Evolutionary conservation across 2,329 filamentous ascomycete species (phyloP), one percentile per base, ranked within the genome.

Genomic region (Torrubiellomyces zombiae): DNA sequence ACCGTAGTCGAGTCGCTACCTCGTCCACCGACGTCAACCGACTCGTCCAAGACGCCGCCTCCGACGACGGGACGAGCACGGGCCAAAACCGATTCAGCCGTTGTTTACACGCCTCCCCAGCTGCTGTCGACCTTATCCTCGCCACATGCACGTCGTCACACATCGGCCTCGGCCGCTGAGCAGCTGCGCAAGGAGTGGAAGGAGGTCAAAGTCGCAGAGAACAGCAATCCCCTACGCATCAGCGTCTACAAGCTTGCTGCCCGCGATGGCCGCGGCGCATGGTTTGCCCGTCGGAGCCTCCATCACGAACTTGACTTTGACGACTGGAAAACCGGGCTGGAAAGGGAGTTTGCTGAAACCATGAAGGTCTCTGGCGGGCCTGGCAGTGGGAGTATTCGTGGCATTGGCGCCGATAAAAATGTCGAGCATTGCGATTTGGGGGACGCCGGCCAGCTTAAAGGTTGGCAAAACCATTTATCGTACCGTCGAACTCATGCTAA

Each of bases 221-320:
- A 63, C 36, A 75, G 85, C 12, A 89, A 91, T 40, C 78, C 81
- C 1, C 57, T 81, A 7, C 71, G 64, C 1, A 73, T 94, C 32
- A 63, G 60, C 28, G 71, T 94, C 14, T 93, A 78, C 55, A 92
- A 91, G 47, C 62, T 89, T 31, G 55, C 63, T 0, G 69, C 75
- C 3, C 75, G 79, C 38, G 86, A 95, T 48, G 73, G 81, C 18
- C 75, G 75, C 35, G 86, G 85, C 3, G 63, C 78, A 6, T 95
- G 86, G 86, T 95, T 94, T 50, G 81, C 81, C 14, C 60, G 86
- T 28, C 61, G 77, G 24, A 92, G 82, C 44, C 60, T 92, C 12
- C 83, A 94, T 41, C 71, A 78, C 38, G 79, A 75, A 1, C 47
- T 91, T 12, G 60, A 72, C 0, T 93, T 91, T 46, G 63, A 67